Evolutionary conservation across 257 asterid genomes (phyloP).

Genomic region (Phtheirospermum japonicum): DNA sequence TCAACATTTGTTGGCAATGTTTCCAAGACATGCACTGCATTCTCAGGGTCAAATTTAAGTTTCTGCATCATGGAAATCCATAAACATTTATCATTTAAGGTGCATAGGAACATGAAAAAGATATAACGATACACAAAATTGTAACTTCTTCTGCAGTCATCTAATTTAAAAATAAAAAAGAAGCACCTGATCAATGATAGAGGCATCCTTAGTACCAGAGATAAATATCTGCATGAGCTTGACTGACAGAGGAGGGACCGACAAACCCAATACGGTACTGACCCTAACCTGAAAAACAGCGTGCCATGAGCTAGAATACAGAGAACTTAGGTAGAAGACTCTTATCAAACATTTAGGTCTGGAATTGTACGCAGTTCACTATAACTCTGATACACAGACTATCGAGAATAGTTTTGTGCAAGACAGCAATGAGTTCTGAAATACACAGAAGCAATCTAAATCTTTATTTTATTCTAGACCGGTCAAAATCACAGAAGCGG

Average conservation of each 20-base stretch:
- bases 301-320: constrained; percentile 23
- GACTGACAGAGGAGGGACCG: constrained; percentile 74
- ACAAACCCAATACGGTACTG: constrained; percentile 78
- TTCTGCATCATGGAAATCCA: constrained; percentile 51
- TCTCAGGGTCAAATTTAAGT: constrained; percentile 62
- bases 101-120: constrained; percentile 9
- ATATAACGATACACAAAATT: constrained; percentile 2
- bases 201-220: constrained; percentile 83
- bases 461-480: constrained; percentile 12
- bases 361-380: constrained; percentile 17
- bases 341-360: constrained; percentile 21
- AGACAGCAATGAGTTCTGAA: constrained; percentile 20
- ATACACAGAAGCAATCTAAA: constrained; percentile 21
- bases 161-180: constrained; percentile 13
- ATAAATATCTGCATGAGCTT: constrained; percentile 77
- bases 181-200: constrained; percentile 75
- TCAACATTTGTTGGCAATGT: constrained; percentile 58
- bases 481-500: constrained; percentile 9
- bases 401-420: constrained; percentile 11
- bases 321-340: constrained; percentile 2
- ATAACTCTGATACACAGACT: constrained; percentile 9
- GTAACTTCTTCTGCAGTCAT: constrained; percentile 23
- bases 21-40: constrained; percentile 65
- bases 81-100: constrained; percentile 18
- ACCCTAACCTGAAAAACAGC: constrained; percentile 58